A percentile compares a stretch with the other conserved stretches of the same genome.
Evolutionary conservation across 305 asterid genomes (phyloP).

Genomic region (Caryopteris hybrid): DNA sequence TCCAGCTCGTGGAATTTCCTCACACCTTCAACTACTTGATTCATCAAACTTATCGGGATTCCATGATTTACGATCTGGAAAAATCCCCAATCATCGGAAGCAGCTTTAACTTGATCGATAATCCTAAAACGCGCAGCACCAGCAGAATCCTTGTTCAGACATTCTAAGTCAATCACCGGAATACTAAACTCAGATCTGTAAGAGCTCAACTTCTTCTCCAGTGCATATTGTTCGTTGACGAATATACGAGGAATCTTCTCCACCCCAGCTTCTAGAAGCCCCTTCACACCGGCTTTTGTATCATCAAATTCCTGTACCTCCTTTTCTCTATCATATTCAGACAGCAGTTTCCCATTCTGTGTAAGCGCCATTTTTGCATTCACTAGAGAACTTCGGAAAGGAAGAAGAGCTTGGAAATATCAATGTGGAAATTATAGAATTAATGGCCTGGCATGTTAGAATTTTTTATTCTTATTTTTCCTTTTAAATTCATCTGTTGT

Average conservation of each 20-base stretch:
- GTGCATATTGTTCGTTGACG: slow-evolving; percentile 15
- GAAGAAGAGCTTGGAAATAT: no score
- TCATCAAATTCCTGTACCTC: slow-evolving; percentile 39
- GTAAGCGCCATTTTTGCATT: background rate
- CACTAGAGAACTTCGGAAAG: no score
- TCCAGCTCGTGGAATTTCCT: slow-evolving; percentile 21
- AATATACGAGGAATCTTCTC: slow-evolving; percentile 38
- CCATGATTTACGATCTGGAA: slow-evolving; percentile 33
- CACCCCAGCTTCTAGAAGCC: slow-evolving; percentile 36
- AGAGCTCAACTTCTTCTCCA: slow-evolving; percentile 1
- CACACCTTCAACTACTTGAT: background rate
- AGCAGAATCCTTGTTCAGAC: background rate
- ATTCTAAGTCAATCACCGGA: slow-evolving; percentile 40
- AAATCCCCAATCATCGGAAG: slow-evolving; percentile 22
- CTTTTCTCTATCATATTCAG: slow-evolving; percentile 26
- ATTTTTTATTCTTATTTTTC: no score
- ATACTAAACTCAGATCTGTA: slow-evolving; percentile 13
- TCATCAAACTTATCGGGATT: background rate
- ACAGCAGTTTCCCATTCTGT: background rate
- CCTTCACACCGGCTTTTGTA: slow-evolving; percentile 44
- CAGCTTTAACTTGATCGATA: background rate
- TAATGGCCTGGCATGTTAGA: no score
- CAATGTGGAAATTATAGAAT: no score
- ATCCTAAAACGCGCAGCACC: background rate
- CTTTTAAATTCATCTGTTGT: no score